Base-by-base conservation (phyloP, 1,139 yeast species). In the Hyphopichia wangnamkhiaoensis region DNA sequence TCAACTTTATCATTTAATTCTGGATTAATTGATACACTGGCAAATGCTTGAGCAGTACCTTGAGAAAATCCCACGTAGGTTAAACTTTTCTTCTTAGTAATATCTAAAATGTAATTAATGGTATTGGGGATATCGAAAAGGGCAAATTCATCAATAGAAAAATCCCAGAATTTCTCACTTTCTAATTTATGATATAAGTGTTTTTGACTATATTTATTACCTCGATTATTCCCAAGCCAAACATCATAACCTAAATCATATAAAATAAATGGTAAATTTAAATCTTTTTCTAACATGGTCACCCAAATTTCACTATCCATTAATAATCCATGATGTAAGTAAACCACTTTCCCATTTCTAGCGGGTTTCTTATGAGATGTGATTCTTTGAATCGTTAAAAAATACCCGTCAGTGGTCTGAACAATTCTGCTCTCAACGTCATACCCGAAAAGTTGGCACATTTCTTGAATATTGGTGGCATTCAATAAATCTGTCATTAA, bases 221-320 rank as follows among this genome's bases (percentile, higher is more conserved):
- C 96, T 39, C 96, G 68, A 54, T 89, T 89, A 59, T 89, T 89
- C 1, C 96, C 96, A 47, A 89, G 64, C 91, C 94, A 89, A n/a
- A 89, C 95, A 55, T 89, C 96, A 58, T 82, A 89, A 2, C 96
- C 96, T 44, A 81, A 59, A 46, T 87, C 91, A 41, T 84, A 87
- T 34, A 91, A 69, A 2, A 79, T 68, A 54, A 86, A 84, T 0
- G 98, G 96, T 39, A 91, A 61, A 52, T 87, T 86, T 37, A 74
- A 71, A 30, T 77, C 56, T 33, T 80, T 76, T 13, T 82, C 78
- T 26, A 81, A 58, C 76, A 80, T 82, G 23, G 93, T 79, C 33
- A 86, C 80, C 97, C 96, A 88, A 7, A 91, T 78, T 53, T 91
- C 98, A 37, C 94, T 82, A 56, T 84, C 82, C 97, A 91, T 91